Percentiles rank a stretch among this genome's conserved stretches.
These are phyloP conservation scores for Cyclotella distinguenda DNA, from an alignment of 108 stramenopile species.

Conservation along the genomic window DNA sequence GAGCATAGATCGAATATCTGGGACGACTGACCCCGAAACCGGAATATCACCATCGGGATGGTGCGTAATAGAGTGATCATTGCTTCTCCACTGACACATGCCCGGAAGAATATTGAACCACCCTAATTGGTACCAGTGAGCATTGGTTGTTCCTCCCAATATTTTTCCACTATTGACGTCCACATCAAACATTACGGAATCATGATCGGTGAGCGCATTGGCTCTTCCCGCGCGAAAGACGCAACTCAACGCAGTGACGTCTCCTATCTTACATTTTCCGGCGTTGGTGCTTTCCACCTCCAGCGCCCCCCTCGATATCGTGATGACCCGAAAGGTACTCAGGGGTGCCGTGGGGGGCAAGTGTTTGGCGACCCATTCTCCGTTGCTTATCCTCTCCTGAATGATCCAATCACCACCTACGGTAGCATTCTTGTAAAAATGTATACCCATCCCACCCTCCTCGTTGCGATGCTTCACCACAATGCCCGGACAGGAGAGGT, in stretches of 20 bases:
- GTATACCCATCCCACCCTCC: constrained; percentile 97
- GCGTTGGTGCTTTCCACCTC: constrained; percentile 30
- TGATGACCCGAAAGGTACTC: constrained; percentile 97
- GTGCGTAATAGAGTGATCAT: constrained; percentile 56
- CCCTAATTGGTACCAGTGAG: constrained; percentile 96
- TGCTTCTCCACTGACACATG: constrained; percentile 68
- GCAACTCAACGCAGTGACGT: constrained; percentile 85
- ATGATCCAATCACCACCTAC: constrained; percentile 98
- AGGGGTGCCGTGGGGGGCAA: constrained; percentile 94
- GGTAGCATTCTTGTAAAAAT: constrained; percentile 93
- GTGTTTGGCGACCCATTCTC: constrained; percentile 73
- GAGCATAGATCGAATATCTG: constrained; percentile 71
- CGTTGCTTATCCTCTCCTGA: constrained; percentile 84
- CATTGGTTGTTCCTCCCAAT: constrained; percentile 92
- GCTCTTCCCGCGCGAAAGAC: constrained; percentile 94
- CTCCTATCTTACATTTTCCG: constrained; percentile 23
- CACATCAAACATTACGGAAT: constrained; percentile 95
- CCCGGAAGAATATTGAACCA: constrained; percentile 55
- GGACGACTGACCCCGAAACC: constrained; percentile 64
- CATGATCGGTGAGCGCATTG: constrained; percentile 93
- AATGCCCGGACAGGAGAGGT: constrained; percentile 76
- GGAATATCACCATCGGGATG: constrained; percentile 85
- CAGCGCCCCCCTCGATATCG: constrained; percentile 74
- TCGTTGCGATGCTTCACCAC: constrained; percentile 97
- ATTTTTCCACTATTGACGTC: constrained; percentile 84